Percentiles rank a stretch among this genome's conserved stretches.
These are phyloP conservation scores for Aspergillus proliferans DNA, from an alignment of 2,329 filamentous ascomycete genomes.

Conservation along the genomic window DNA sequence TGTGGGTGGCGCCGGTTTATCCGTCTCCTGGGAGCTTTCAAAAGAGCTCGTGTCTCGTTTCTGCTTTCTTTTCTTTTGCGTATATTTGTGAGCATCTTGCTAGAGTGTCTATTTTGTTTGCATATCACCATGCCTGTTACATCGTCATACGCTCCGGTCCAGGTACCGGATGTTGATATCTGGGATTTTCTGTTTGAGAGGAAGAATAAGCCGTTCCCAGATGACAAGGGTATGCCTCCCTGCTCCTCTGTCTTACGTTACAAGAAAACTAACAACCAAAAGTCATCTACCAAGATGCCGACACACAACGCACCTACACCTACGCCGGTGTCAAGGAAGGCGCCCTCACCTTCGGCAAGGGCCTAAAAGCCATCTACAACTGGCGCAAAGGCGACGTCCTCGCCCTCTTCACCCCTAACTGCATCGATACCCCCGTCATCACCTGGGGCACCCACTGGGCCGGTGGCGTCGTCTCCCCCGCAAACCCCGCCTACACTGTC, in stretches of 20 bases:
- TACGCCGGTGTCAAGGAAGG: constrained; percentile 60
- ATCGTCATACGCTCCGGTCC: constrained; percentile 58
- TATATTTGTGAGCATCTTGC: not conserved
- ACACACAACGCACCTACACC: constrained; percentile 64
- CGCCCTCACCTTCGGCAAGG: constrained; percentile 71
- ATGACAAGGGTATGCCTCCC: constrained; percentile 60
- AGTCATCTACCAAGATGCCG: constrained; percentile 75
- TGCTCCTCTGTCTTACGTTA: not conserved
- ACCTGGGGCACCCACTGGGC: constrained; percentile 79
- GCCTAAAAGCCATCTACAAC: constrained; percentile 64
- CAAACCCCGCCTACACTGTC: constrained; percentile 79
- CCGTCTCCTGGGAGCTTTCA: not conserved
- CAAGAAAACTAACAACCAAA: constrained; percentile 9
- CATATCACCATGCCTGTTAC: constrained; percentile 58
- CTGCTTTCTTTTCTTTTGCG: not conserved
- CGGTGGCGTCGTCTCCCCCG: constrained; percentile 74
- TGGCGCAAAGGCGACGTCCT: constrained; percentile 83
- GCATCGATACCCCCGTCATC: constrained; percentile 70
- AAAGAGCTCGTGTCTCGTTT: not conserved
- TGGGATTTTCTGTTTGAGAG: constrained; percentile 74
- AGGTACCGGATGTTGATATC: constrained; percentile 68
- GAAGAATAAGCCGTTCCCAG: constrained; percentile 58
- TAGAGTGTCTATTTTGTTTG: not conserved
- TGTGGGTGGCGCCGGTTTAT: too few species aligned
- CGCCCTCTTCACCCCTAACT: constrained; percentile 76